These are phyloP conservation scores for Platanthera zijinensis DNA, from an alignment of 106 monocot species.

Conservation along the genomic window DNA sequence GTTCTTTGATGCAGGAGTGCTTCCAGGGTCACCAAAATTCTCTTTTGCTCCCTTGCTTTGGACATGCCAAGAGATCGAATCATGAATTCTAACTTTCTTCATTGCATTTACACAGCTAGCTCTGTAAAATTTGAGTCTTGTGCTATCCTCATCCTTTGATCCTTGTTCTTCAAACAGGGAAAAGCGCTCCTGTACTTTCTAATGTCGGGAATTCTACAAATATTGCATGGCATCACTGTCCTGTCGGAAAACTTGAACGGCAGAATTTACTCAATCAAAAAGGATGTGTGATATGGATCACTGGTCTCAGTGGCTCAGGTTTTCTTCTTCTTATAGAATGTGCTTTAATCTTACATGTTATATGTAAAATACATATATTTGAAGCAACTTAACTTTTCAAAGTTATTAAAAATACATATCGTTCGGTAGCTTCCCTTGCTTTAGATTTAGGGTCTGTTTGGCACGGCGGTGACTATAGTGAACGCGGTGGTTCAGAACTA, in stretches of 20 bases:
- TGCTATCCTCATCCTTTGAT: not conserved
- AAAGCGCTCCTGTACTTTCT: slow-evolving; percentile 15
- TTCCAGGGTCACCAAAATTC: no score
- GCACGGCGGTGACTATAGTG: no score
- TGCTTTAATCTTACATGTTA: not conserved
- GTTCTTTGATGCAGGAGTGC: no score
- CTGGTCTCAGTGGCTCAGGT: slow-evolving; percentile 67
- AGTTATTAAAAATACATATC: not conserved
- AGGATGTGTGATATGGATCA: slow-evolving; percentile 65
- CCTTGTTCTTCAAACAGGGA: not conserved
- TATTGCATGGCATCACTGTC: slow-evolving; percentile 50
- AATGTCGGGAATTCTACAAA: slow-evolving; percentile 52
- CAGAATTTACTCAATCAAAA: slow-evolving; percentile 45
- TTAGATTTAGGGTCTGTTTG: not conserved
- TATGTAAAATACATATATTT: not conserved
- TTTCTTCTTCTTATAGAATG: not conserved
- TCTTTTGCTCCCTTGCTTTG: no score
- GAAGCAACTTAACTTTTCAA: not conserved
- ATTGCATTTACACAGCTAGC: not conserved
- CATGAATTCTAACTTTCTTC: not conserved
- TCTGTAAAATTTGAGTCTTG: not conserved
- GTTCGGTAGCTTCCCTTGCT: not conserved
- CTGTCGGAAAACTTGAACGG: slow-evolving; percentile 38
- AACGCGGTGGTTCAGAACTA: no score
- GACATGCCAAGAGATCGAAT: not conserved